Base-by-base conservation (phyloP, 441 rosid species). In the Cnidoscolus chayamansa region DNA sequence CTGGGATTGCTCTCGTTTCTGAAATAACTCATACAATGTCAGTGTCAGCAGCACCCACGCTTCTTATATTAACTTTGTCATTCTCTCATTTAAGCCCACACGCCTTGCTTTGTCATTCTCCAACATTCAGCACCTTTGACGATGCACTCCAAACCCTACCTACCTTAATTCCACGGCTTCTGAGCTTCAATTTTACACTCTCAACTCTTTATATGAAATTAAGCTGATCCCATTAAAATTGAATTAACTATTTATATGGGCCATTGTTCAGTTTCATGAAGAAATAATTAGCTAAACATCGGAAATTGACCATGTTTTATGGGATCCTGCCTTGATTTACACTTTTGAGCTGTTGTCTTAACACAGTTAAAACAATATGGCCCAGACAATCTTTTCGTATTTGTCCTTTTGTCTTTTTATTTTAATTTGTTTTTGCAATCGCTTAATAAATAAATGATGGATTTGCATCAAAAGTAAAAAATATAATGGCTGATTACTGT, bases 31-130 rank as follows among this genome's bases (percentile, higher is more conserved):
- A 59, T 0, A 25, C 2, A 57, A 57, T 9, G 0, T 43, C 7
- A 49, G 74, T 79, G 86, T 81, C 89, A 84, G 87, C 86, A 73
- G 80, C 82, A 76, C 80, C 81, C 87, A 78, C 85, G 86, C 86
- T 74, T 67, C 32, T 16, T 25, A 40, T 40, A 7, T 30, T 31
- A 2, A 15, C 63, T 57, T 25, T 50, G 20, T 80, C 51, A 71
- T 76, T 64, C 72, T 49, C 65, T 66, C 80, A 73, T 69, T 84
- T 84, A 81, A 76, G 84, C 88, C 89, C 90, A 84, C 88, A 85
- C 86, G 80, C 82, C 74, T 10, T 75, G 82, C 88, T 86, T 85
- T 82, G 82, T 69, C 72, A 79, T 83, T 81, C 92, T 83, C 78
- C 77, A 77, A 6, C 83, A 73, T 79, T 40, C 76, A 75, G 62